A percentile compares a stretch with the other conserved stretches of the same genome.
These are phyloP conservation scores for Sporothrix curviconia DNA, from an alignment of 2,329 filamentous ascomycete genomes.

Conservation along the genomic window DNA sequence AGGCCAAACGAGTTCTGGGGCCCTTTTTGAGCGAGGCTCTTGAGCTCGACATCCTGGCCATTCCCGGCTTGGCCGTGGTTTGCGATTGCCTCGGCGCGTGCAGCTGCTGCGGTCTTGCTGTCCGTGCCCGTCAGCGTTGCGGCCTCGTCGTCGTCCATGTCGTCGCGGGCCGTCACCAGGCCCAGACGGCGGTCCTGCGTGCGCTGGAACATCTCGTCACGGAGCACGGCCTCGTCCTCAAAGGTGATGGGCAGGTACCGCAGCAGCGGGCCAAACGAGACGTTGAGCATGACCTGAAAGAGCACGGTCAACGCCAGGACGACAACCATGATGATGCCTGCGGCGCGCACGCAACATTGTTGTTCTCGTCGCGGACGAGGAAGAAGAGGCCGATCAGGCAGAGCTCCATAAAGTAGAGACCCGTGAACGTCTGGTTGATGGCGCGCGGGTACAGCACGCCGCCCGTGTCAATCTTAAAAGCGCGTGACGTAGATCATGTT, in stretches of 20 bases:
- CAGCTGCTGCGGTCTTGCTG: not conserved
- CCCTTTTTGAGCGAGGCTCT: conserved; percentile 23
- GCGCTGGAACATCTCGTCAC: conserved; percentile 81
- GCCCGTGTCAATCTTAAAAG: conserved; percentile 82
- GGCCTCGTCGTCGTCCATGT: conserved; percentile 30
- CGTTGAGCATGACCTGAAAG: conserved; percentile 76
- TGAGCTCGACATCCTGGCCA: conserved; percentile 32
- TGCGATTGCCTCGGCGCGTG: conserved; percentile 13
- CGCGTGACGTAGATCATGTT: conserved; percentile 92
- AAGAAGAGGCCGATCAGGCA: conserved; percentile 88
- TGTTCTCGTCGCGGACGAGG: conserved; percentile 55
- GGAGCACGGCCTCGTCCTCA: conserved; percentile 87
- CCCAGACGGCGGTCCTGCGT: conserved; percentile 67
- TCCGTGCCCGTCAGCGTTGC: conserved; percentile 23
- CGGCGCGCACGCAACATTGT: conserved; percentile 54
- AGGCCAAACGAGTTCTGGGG: conserved; percentile 20
- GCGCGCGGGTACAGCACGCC: conserved; percentile 86
- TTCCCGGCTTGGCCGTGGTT: too few relatives aligned
- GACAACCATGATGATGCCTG: conserved; percentile 85
- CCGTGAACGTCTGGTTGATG: conserved; percentile 92
- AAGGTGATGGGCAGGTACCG: conserved; percentile 89
- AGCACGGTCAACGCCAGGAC: conserved; percentile 61
- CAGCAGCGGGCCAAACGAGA: conserved; percentile 77
- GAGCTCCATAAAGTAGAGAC: conserved; percentile 90
- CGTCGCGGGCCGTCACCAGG: conserved; percentile 44